Evolutionary conservation across 371 early-diverging fungal species (phyloP).

Genomic region (Basidiobolus heterosporus): DNA sequence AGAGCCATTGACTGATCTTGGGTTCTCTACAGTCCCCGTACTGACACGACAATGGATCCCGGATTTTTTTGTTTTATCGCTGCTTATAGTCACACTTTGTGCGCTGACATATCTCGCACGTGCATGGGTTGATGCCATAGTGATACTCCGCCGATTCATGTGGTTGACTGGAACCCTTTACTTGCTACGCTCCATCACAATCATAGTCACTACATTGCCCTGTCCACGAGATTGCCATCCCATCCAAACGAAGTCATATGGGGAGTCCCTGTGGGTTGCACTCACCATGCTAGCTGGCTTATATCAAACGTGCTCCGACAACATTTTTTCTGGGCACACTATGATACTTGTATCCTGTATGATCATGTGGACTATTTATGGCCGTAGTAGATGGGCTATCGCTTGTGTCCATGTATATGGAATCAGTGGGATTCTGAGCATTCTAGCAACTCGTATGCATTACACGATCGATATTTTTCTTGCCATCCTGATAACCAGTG

Average conservation of each 20-base stretch:
- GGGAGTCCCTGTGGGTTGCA: neutral
- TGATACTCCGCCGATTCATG: neutral
- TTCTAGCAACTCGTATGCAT: neutral
- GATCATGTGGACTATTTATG: neutral
- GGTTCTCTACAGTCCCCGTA: neutral
- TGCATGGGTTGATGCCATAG: neutral
- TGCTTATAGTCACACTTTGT: neutral
- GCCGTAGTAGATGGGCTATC: neutral
- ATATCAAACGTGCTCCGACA: neutral
- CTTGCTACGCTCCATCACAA: neutral
- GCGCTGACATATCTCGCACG: neutral
- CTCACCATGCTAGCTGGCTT: neutral
- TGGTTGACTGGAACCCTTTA: conserved; percentile 1
- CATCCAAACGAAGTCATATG: no score
- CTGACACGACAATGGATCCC: neutral
- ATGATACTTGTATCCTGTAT: neutral
- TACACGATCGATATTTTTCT: neutral
- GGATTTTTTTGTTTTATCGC: neutral
- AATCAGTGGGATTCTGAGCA: neutral
- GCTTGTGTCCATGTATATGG: neutral
- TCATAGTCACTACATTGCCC: neutral
- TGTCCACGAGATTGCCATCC: neutral
- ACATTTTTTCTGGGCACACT: neutral
- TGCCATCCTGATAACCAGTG: neutral
- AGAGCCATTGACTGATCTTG: neutral